Evolutionary conservation across 1,284 basidiomycete genomes (phyloP).

Genomic region (Cryptococcus sp.): DNA sequence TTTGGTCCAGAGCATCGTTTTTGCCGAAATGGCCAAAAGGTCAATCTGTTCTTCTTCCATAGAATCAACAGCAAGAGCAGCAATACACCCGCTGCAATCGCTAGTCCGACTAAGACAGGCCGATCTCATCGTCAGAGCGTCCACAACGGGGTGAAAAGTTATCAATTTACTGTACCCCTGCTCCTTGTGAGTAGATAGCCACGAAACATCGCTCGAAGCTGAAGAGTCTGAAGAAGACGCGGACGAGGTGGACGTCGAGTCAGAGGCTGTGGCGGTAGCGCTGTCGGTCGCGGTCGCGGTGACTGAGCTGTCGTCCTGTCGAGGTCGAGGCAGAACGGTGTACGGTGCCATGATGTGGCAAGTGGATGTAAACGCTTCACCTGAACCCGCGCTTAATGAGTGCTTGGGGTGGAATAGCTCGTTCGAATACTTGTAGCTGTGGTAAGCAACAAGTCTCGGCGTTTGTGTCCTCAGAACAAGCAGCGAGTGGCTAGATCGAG

Average conservation of each 20-base stretch:
- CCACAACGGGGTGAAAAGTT: background rate
- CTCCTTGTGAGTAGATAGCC: conserved; percentile 10
- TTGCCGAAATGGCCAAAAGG: conserved; percentile 17
- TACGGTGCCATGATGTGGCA: conserved; percentile 11
- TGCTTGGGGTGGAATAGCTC: no score
- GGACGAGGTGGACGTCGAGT: background rate
- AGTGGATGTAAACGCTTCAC: background rate
- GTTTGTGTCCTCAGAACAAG: background rate
- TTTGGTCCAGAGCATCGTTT: conserved; percentile 7
- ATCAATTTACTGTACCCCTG: conserved; percentile 12
- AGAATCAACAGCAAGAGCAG: conserved; percentile 9
- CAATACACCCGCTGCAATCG: conserved; percentile 6
- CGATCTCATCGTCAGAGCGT: background rate
- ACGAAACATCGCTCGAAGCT: background rate
- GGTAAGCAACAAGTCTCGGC: background rate
- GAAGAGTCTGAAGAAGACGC: background rate
- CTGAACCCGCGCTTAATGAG: no score
- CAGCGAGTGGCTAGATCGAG: background rate
- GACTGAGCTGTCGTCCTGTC: conserved; percentile 4
- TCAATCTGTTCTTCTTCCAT: conserved; percentile 8
- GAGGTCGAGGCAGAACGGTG: conserved; percentile 7
- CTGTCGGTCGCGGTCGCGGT: background rate
- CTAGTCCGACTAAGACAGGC: conserved; percentile 8
- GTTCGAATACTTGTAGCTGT: background rate
- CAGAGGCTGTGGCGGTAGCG: background rate